Conservation (phyloP, 2,329 filamentous ascomycete genomes). For the Pseudopyrenochaeta lycopersici region DNA sequence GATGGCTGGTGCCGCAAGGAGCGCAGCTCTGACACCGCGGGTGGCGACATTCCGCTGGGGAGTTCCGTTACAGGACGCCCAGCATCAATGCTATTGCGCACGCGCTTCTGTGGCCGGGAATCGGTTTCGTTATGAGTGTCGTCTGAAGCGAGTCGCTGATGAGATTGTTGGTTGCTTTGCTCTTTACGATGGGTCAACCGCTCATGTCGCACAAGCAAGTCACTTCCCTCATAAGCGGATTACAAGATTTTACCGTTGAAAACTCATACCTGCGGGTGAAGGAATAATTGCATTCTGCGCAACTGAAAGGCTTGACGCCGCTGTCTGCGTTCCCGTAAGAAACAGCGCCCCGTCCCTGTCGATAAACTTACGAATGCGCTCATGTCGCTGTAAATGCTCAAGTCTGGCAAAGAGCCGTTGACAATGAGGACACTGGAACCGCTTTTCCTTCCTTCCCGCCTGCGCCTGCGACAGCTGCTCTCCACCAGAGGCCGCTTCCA, state of each 20-base stretch:
- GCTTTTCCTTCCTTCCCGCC: slow-evolving; percentile 46
- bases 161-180: slow-evolving; percentile 15
- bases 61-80: slow-evolving; percentile 37
- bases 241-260: background rate
- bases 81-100: slow-evolving; percentile 36
- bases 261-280: slow-evolving; percentile 52
- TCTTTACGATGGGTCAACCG: slow-evolving; percentile 49
- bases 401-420: slow-evolving; percentile 48
- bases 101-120: slow-evolving; percentile 31
- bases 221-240: slow-evolving; percentile 35
- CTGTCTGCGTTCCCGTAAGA: slow-evolving; percentile 41
- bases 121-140: slow-evolving; percentile 23
- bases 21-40: slow-evolving; percentile 30
- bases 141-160: slow-evolving; percentile 9
- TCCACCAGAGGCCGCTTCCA: slow-evolving; percentile 28
- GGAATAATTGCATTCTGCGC: slow-evolving; percentile 51
- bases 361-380: slow-evolving; percentile 47
- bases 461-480: slow-evolving; percentile 23
- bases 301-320: slow-evolving; percentile 53
- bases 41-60: slow-evolving; percentile 34
- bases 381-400: slow-evolving; percentile 53
- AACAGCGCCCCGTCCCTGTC: background rate
- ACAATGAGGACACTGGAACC: slow-evolving; percentile 45
- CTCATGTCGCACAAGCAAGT: slow-evolving; percentile 53
- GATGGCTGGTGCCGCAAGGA: slow-evolving; percentile 23